Conservation (phyloP, 768 basidiomycete species). For the Lentinula sp. region DNA sequence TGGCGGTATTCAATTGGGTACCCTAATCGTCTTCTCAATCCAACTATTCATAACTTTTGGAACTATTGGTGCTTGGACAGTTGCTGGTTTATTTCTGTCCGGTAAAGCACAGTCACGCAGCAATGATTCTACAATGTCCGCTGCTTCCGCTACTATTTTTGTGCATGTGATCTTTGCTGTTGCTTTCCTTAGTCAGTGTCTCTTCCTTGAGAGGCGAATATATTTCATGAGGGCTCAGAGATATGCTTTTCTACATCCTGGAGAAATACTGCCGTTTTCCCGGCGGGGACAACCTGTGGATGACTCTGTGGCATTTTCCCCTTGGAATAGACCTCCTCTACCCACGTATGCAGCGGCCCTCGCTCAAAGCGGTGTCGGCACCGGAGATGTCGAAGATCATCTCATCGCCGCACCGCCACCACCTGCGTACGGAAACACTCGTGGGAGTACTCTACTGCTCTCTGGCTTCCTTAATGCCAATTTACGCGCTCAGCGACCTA, state of each 20-base stretch:
- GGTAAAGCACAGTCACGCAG: conserved; percentile 9
- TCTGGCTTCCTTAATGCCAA: conserved; percentile 44
- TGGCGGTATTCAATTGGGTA: conserved; percentile 39
- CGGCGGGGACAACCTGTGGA: conserved; percentile 18
- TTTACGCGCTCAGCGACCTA: conserved; percentile 42
- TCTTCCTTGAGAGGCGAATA: conserved; percentile 60
- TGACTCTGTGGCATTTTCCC: conserved; percentile 41
- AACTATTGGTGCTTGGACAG: conserved; percentile 52
- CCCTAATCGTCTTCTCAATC: conserved; percentile 33
- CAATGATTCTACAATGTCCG: conserved; percentile 6
- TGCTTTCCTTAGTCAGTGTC: conserved; percentile 37
- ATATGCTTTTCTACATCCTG: conserved; percentile 53
- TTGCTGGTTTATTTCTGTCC: conserved; percentile 24
- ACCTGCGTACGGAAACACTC: conserved; percentile 72
- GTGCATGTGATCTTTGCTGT: conserved; percentile 60
- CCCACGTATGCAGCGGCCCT: conserved; percentile 69
- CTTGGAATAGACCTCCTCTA: conserved; percentile 67
- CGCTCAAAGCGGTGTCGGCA: conserved; percentile 61
- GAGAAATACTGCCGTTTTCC: conserved; percentile 43
- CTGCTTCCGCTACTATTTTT: conserved; percentile 39
- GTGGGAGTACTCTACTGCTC: conserved; percentile 61
- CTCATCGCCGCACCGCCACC: conserved; percentile 64
- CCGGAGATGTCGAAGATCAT: conserved; percentile 72
- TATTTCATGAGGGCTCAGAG: conserved; percentile 66
- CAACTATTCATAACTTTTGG: conserved; percentile 37